Percentiles rank a stretch among this genome's conserved stretches.
These are phyloP conservation scores for Annona cherimola DNA, from an alignment of 164 flowering plant genomes.

Conservation along the genomic window DNA sequence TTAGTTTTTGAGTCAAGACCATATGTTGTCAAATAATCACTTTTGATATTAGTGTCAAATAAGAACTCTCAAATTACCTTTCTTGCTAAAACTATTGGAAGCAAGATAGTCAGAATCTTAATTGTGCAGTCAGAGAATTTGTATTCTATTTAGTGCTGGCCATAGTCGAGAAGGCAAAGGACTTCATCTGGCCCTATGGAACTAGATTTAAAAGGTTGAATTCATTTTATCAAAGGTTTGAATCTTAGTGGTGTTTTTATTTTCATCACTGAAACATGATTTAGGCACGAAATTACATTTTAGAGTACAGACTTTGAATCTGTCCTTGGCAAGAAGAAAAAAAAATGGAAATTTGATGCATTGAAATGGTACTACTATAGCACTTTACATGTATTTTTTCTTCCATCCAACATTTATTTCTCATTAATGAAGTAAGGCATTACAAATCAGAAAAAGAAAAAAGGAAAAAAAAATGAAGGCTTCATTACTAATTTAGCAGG, in stretches of 20 bases:
- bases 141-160: too few relatives aligned
- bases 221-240: neutral
- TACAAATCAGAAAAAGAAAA: too few relatives aligned
- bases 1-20: neutral
- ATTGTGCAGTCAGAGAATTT: neutral
- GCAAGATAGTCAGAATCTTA: neutral
- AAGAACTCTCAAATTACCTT: neutral
- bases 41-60: neutral
- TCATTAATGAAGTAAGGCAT: neutral
- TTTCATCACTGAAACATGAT: neutral
- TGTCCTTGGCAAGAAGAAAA: too few relatives aligned
- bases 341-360: neutral
- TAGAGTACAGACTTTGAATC: neutral
- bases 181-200: neutral
- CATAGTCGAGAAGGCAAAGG: neutral
- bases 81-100: neutral
- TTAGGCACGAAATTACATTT: neutral
- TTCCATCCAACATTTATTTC: constrained; percentile 1
- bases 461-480: too few relatives aligned
- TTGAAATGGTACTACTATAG: neutral
- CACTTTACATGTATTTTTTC: neutral
- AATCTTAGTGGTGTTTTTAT: neutral
- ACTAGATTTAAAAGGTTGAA: neutral
- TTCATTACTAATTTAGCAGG: neutral
- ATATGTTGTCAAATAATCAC: neutral